phyloP scores from a whole-genome alignment of 805 yeast genomes.

The Isabelozyma gotoi region DNA sequence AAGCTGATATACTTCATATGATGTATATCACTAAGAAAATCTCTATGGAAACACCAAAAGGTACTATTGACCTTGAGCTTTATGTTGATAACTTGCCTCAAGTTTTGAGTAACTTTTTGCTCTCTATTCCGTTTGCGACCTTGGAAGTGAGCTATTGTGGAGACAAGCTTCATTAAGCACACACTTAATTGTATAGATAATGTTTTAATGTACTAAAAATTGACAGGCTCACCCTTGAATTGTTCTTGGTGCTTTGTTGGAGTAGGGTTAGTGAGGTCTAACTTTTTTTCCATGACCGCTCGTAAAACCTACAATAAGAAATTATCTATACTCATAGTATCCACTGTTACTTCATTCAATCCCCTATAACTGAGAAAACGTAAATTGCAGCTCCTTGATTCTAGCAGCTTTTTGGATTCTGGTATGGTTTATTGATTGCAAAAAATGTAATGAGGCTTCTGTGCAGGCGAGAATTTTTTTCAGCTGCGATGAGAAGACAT shows the following conservation, averaged over 20 bases:
- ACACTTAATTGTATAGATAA: too few relatives aligned
- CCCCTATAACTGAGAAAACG: too few relatives aligned
- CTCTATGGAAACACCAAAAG: neutral
- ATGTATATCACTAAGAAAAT: neutral
- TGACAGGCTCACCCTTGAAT: too few relatives aligned
- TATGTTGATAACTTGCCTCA: neutral
- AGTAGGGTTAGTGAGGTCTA: too few relatives aligned
- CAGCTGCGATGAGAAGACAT: neutral
- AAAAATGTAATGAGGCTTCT: neutral
- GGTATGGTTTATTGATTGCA: neutral
- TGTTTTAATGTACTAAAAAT: too few relatives aligned
- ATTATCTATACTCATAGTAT: too few relatives aligned
- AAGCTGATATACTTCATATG: neutral
- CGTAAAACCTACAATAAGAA: too few relatives aligned
- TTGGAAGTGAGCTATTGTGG: neutral
- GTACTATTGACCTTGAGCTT: neutral
- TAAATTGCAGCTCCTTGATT: neutral
- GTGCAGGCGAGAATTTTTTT: neutral
- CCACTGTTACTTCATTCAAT: too few relatives aligned
- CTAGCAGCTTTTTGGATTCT: neutral
- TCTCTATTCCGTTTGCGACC: neutral
- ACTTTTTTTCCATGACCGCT: too few relatives aligned
- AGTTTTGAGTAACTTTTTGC: neutral
- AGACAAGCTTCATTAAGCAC: too few relatives aligned
- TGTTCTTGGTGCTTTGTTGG: too few relatives aligned